These are phyloP conservation scores for Oryza nivara DNA, from an alignment of 176 grass and related monocot genomes.

Conservation along the genomic window DNA sequence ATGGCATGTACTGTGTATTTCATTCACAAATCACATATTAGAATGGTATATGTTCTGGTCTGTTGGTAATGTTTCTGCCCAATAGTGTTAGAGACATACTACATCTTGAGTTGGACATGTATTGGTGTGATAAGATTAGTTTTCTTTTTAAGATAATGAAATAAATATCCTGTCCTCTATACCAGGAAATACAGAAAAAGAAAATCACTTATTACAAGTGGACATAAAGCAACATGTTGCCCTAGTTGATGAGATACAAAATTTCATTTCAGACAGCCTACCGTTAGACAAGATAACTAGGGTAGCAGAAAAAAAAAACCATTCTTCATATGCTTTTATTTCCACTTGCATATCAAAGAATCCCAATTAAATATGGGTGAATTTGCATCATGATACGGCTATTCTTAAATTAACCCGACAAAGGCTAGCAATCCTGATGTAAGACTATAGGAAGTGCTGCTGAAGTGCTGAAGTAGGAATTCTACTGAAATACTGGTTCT, in stretches of 20 bases:
- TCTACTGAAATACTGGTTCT: constrained; percentile 27
- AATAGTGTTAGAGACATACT: not conserved
- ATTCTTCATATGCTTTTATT: not conserved
- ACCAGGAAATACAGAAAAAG: not conserved
- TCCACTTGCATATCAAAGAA: constrained; percentile 27
- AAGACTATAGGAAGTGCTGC: not conserved
- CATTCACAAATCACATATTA: no score
- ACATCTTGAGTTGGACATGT: constrained; percentile 33
- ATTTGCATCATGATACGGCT: constrained; percentile 6
- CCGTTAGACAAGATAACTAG: not conserved
- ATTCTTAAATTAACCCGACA: constrained; percentile 30
- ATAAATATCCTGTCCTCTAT: no score
- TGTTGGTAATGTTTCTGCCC: not conserved
- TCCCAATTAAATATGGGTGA: not conserved
- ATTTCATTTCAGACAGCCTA: not conserved
- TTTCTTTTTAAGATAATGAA: no score
- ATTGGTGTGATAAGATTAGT: not conserved
- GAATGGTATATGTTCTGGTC: no score
- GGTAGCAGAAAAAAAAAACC: not conserved
- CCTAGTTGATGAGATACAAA: not conserved
- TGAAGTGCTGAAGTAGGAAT: constrained; percentile 3
- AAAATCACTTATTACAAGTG: not conserved
- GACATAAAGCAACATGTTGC: not conserved
- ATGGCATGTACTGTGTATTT: not conserved
- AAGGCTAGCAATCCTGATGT: constrained; percentile 16